Base-by-base conservation (phyloP, 306 rosid genomes). In the Sicyos baderoa region DNA sequence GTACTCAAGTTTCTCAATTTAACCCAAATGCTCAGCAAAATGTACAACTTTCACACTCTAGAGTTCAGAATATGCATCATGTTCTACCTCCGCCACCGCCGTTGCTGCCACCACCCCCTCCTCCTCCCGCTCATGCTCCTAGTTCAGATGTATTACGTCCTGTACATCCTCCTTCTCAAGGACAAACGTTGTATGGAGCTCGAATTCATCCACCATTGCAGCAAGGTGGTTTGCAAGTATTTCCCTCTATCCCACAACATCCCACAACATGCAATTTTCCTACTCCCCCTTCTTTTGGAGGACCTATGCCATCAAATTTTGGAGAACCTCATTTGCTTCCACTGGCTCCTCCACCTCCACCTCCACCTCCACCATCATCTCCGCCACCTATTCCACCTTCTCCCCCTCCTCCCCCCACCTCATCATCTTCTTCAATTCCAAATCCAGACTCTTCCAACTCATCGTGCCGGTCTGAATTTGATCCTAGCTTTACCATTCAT, bases 381-480 rank as follows among this genome's bases (percentile, higher is more conserved):
- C 86, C 90, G 6, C 90, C 86, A 6, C 53, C 47, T 52, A 75
- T 16, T 7, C 87, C 86, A 16, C 82, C 82, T 68, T 84, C 88
- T 0, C 86, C 89, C 0, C 77, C 80, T 40, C 11, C 45, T n/a
- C 70, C 76, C 55, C 70, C 76, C 55, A 56, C 73, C 75, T 66
- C 78, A 1, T 22, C 68, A 25, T 70, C 77, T 19, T 73, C 79
- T 29, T 79, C 82, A 25, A 29, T 73, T 21, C 32, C 71, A 25
- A 23, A 7, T 49, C 56, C 35, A 22, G 44, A 56, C 52, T 68
- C 63, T 70, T 70, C 75, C 55, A 61, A 51, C 22, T 50, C 42
- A 37, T 19, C 13, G 15, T 2, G 22, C n/a, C 48, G 15, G 55
- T 51, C 48, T 70, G 47, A 60, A 25, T 40, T 23, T 23, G 65